phyloP scores from a whole-genome alignment of 176 grass and related monocot species.

The Bonia amplexicaulis region DNA sequence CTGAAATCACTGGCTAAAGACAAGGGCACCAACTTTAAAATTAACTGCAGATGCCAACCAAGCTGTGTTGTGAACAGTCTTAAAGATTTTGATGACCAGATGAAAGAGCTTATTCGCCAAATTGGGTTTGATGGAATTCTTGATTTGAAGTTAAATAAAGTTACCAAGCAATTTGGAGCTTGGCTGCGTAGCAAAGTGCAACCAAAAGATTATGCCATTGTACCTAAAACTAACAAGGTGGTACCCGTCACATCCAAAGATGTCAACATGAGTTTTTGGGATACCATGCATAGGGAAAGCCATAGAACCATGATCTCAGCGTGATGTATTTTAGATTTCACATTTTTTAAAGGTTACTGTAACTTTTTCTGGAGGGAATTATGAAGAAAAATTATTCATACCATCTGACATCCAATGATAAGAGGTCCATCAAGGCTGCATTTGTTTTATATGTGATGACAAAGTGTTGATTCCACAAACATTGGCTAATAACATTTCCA shows the following conservation, averaged over 20 bases:
- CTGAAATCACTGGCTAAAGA: neutral
- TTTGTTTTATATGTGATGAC: neutral
- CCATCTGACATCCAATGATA: neutral
- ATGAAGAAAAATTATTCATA: neutral
- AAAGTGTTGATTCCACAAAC: neutral
- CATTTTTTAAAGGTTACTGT: neutral
- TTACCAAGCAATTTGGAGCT: too few species aligned
- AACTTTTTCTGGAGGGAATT: neutral
- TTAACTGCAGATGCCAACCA: neutral
- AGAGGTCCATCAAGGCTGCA: neutral
- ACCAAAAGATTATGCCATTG: neutral
- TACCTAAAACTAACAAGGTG: neutral
- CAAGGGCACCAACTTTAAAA: neutral
- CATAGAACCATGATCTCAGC: neutral
- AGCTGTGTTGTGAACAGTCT: neutral
- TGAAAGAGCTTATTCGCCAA: neutral
- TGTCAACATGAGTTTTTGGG: neutral
- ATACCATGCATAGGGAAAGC: neutral
- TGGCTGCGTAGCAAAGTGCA: neutral
- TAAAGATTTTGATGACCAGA: neutral
- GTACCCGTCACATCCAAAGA: neutral
- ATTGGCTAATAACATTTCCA: neutral
- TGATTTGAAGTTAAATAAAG: too few species aligned
- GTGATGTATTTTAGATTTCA: neutral
- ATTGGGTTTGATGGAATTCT: neutral